phyloP scores from a whole-genome alignment of 768 basidiomycete species.

The Mycena maculata region DNA sequence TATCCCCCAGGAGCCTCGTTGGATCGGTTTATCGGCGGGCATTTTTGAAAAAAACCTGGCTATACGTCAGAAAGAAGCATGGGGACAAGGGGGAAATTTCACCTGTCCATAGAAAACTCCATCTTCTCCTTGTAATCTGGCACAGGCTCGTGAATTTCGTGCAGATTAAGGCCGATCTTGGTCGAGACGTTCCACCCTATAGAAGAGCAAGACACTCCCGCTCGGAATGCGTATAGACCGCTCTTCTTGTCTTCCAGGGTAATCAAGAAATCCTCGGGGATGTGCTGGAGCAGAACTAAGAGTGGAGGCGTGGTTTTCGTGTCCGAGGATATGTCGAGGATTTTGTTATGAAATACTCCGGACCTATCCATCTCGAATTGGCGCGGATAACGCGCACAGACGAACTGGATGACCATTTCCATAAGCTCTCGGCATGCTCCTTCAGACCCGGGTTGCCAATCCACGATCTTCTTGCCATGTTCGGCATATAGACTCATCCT shows the following conservation, averaged over 20 bases:
- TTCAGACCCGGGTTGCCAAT: constrained; percentile 61
- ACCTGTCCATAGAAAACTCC: constrained; percentile 62
- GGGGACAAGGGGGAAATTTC: constrained; percentile 6
- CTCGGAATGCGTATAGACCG: constrained; percentile 57
- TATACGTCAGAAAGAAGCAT: neutral
- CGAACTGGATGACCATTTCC: constrained; percentile 66
- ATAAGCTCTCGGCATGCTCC: constrained; percentile 62
- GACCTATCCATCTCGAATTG: constrained; percentile 57
- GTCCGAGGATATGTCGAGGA: constrained; percentile 49
- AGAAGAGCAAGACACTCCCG: constrained; percentile 59
- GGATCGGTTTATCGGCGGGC: constrained; percentile 60
- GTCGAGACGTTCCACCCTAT: constrained; percentile 60
- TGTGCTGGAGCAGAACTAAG: constrained; percentile 58
- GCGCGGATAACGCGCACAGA: constrained; percentile 67
- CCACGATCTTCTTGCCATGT: constrained; percentile 56
- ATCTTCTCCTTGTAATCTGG: constrained; percentile 64
- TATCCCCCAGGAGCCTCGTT: constrained; percentile 63
- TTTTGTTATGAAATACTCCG: constrained; percentile 55
- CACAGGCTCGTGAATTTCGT: constrained; percentile 59
- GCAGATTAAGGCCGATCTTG: constrained; percentile 61
- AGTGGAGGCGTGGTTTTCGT: constrained; percentile 49
- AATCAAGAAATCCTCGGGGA: constrained; percentile 65
- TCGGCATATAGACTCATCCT: constrained; percentile 51
- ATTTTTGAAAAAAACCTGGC: constrained; percentile 61
- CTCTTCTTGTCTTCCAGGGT: constrained; percentile 54